Base-by-base conservation (phyloP, 768 basidiomycete genomes). In the Agaricus blazei region DNA sequence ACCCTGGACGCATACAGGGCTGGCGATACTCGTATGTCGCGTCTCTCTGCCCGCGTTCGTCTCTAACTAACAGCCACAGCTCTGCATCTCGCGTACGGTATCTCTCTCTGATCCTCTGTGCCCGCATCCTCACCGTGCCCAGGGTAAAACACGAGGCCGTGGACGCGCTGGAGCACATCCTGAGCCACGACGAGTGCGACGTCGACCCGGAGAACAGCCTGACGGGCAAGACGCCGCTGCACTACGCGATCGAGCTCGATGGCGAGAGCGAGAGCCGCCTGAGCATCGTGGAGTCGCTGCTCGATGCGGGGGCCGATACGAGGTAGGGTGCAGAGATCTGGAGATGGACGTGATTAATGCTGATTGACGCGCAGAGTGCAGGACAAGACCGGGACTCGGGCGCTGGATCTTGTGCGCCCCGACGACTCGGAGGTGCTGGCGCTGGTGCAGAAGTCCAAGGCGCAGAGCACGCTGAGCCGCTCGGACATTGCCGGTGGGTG, bases 291-390 rank as follows among this genome's bases (percentile, higher is more conserved):
- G 75, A 80, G 62, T 83, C 78, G 58, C 68, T 93, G 56, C 69
- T 93, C 3, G 91, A 93, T 1, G 90, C 90, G 0, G 90, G 91
- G 3, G 88, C 89, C 1, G 81, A 90, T 69, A 81, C 78, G 3
- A 75, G 67, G 88, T 89, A 56, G 58, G 82, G 62, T 34, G 15
- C 8, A 8, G 31, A 49, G 31, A 49, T 24, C 11, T 49, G 46
- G 4, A 5, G 27, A 7, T 23, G 34, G 29, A 19, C 19, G 8
- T 34, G 31, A 24, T 19, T 12, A 52, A 29, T 34, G 9, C 14
- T 23, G 15, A n/a, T 29, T 41, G 37, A 41, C 45, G 28, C 55
- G 23, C 61, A 91, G 89, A 56, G 82, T 91, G 65, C 83, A 81
- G 64, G 83, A 93, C 69, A 87, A 85, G 73, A 74, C 83, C 53